Percentiles rank a stretch among this genome's conserved stretches.
Evolutionary conservation across 2,329 filamentous ascomycete genomes (phyloP).

Genomic region (Chaetomiaceae sp.): DNA sequence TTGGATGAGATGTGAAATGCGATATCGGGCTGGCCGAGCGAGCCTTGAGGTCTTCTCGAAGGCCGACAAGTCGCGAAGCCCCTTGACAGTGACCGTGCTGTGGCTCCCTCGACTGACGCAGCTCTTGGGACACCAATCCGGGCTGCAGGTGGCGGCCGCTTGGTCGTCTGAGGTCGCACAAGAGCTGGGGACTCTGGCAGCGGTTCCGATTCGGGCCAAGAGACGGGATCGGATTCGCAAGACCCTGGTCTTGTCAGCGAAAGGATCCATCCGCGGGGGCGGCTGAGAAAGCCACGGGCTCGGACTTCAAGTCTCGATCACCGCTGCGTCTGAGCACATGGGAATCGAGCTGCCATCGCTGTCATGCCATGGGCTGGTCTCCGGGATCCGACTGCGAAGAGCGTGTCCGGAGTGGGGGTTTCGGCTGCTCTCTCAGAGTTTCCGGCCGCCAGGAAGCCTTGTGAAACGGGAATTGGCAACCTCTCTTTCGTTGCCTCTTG

Average conservation of each 20-base stretch:
- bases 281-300: not conserved
- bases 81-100: too few species aligned
- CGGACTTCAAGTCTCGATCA: too few species aligned
- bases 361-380: too few species aligned
- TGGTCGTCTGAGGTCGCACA: too few species aligned
- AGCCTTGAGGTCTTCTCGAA: not conserved
- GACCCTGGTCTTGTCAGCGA: not conserved
- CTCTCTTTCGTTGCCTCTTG: too few species aligned
- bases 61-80: not conserved
- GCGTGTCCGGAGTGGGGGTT: too few species aligned
- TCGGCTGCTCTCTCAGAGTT: too few species aligned
- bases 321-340: too few species aligned
- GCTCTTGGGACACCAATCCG: not conserved
- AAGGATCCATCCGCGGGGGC: not conserved
- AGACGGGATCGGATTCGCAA: not conserved
- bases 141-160: not conserved
- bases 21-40: not conserved
- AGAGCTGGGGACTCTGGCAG: not conserved
- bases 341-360: too few species aligned
- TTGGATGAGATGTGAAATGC: not conserved
- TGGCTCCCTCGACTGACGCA: not conserved
- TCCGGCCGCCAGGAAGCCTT: not conserved
- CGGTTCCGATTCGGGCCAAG: constrained; percentile 3
- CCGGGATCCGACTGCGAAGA: too few species aligned
- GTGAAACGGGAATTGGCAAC: too few species aligned